Percentiles rank a stretch among this genome's conserved stretches.
Evolutionary conservation across 2,329 filamentous ascomycete species (phyloP).

Genomic region (Colletotrichum agaves): DNA sequence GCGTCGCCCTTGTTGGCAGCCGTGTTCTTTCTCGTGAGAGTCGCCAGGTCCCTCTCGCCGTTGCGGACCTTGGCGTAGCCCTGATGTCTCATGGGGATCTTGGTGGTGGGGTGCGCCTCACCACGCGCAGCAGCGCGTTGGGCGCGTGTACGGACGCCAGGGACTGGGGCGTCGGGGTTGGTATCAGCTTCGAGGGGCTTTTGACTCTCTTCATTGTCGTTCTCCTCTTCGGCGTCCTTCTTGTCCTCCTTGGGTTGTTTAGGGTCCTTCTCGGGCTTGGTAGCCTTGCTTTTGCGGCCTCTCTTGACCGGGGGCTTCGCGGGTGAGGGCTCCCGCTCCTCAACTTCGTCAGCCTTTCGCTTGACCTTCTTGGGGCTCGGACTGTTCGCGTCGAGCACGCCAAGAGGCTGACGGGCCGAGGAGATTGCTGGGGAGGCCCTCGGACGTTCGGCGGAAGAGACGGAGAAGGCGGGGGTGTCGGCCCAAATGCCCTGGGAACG

Average conservation of each 20-base stretch:
- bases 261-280: conserved; percentile 28
- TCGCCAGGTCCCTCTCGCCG: conserved; percentile 55
- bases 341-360: conserved; percentile 45
- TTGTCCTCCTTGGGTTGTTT: neutral
- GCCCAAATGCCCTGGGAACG: conserved; percentile 19
- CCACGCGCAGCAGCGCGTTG: conserved; percentile 33
- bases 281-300: conserved; percentile 42
- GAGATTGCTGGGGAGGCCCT: conserved; percentile 7
- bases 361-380: conserved; percentile 51
- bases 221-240: neutral
- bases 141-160: conserved; percentile 29
- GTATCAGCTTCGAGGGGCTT: neutral
- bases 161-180: neutral
- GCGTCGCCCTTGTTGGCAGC: conserved; percentile 56
- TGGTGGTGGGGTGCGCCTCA: conserved; percentile 15
- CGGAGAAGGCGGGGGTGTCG: conserved; percentile 7
- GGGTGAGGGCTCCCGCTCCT: conserved; percentile 36
- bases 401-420: conserved; percentile 43
- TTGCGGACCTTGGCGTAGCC: conserved; percentile 39
- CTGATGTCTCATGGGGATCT: conserved; percentile 28
- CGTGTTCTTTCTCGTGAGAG: conserved; percentile 56
- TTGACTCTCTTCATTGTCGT: neutral
- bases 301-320: conserved; percentile 31
- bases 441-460: conserved; percentile 5
- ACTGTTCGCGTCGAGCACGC: conserved; percentile 50